These are phyloP conservation scores for Termitomyces bulborhizus DNA, from an alignment of 768 basidiomycete genomes.

Conservation along the genomic window DNA sequence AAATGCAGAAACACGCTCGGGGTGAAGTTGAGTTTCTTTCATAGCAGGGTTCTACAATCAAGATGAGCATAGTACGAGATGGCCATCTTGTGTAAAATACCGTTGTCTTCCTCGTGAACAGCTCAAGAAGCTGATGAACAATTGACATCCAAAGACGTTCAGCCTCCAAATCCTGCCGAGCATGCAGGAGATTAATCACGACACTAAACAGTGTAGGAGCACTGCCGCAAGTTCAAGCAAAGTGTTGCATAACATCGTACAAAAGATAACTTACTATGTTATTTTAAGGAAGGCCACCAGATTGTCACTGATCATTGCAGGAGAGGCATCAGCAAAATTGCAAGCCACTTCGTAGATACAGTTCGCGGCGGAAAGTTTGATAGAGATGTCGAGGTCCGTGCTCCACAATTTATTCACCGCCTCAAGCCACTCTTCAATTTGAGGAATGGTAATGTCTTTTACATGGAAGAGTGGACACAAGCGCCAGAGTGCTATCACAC, in stretches of 20 bases:
- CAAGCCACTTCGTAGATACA: constrained; percentile 42
- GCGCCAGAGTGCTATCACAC: constrained; percentile 67
- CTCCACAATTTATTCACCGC: constrained; percentile 52
- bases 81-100: constrained; percentile 24
- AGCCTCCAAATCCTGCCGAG: constrained; percentile 52
- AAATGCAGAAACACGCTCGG: constrained; percentile 55
- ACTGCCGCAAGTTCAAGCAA: constrained; percentile 20
- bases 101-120: constrained; percentile 43
- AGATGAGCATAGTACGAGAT: background rate
- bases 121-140: constrained; percentile 51
- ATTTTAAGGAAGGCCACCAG: constrained; percentile 38
- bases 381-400: constrained; percentile 52
- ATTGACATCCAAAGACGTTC: constrained; percentile 69
- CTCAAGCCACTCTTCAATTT: constrained; percentile 41
- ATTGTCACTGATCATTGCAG: constrained; percentile 21
- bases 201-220: constrained; percentile 42
- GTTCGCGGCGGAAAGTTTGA: constrained; percentile 55
- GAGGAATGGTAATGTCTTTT: constrained; percentile 31
- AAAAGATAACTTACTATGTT: constrained; percentile 33
- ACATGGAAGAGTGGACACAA: constrained; percentile 49
- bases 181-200: constrained; percentile 49
- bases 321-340: constrained; percentile 35
- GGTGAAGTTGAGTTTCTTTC: constrained; percentile 42
- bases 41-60: constrained; percentile 23
- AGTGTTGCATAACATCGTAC: background rate